phyloP scores from a whole-genome alignment of 2,329 filamentous ascomycete genomes.

The Sclerotinia borealis region DNA sequence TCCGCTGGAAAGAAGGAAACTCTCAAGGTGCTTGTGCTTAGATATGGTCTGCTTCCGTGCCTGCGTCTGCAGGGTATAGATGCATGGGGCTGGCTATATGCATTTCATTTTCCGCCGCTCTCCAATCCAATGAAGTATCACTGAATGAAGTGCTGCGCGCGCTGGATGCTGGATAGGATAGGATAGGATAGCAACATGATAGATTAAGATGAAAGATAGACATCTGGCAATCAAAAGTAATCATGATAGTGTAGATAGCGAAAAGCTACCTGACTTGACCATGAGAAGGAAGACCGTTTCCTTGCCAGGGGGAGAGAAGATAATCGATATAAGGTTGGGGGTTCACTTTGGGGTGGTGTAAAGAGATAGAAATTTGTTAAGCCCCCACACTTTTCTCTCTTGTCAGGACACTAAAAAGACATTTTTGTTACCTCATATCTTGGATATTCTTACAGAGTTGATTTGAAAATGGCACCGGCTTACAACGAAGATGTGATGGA shows the following conservation, averaged over 20 bases:
- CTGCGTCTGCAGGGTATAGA: constrained; percentile 10
- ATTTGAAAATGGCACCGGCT: constrained; percentile 22
- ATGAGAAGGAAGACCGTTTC: neutral
- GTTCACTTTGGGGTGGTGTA: neutral
- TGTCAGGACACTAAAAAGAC: neutral
- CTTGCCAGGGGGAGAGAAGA: neutral
- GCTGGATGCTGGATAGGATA: neutral
- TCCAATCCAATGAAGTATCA: neutral
- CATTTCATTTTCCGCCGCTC: neutral
- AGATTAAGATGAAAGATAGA: constrained; percentile 1
- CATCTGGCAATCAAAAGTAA: constrained; percentile 9
- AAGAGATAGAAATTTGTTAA: neutral
- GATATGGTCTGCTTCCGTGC: constrained; percentile 10
- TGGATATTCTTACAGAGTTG: neutral
- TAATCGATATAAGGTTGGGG: constrained; percentile 16
- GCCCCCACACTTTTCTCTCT: constrained; percentile 9
- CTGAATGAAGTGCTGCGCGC: neutral
- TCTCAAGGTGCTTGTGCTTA: neutral
- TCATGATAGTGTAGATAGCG: constrained; percentile 22
- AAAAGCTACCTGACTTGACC: constrained; percentile 19
- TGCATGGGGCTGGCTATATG: constrained; percentile 1
- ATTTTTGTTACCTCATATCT: constrained; percentile 7
- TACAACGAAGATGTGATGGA: neutral
- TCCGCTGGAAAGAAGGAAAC: constrained; percentile 1
- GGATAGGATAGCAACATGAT: constrained; percentile 8